Evolutionary conservation across 345 rosid genomes (phyloP).

Genomic region (Triadica sebifera): DNA sequence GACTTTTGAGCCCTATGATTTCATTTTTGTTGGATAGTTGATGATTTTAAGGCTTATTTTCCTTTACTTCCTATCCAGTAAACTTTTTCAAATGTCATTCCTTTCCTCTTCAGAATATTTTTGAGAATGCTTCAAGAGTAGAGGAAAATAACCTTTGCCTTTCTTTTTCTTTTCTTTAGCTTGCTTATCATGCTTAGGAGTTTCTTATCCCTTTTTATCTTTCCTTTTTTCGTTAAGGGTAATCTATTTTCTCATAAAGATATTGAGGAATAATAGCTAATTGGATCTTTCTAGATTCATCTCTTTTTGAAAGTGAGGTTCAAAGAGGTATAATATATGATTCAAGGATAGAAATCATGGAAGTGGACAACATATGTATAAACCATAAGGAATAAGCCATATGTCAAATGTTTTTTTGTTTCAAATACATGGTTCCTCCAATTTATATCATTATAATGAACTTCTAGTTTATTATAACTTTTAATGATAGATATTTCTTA

Average conservation of each 20-base stretch:
- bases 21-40: not conserved
- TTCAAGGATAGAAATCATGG: not conserved
- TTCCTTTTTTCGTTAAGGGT: not conserved
- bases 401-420: not conserved
- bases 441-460: too few species aligned
- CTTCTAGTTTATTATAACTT: too few species aligned
- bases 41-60: not conserved
- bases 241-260: not conserved
- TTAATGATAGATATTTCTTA: too few species aligned
- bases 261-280: not conserved
- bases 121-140: not conserved
- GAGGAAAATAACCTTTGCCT: not conserved
- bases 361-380: not conserved
- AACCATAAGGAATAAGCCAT: not conserved
- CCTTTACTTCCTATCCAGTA: too few species aligned
- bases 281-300: not conserved
- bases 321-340: not conserved
- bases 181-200: not conserved
- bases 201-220: not conserved
- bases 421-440: too few species aligned
- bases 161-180: not conserved
- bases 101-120: not conserved
- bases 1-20: not conserved
- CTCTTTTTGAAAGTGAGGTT: not conserved
- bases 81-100: not conserved